These are phyloP conservation scores for Panellus pusillus DNA, from an alignment of 768 basidiomycete genomes.

Conservation along the genomic window DNA sequence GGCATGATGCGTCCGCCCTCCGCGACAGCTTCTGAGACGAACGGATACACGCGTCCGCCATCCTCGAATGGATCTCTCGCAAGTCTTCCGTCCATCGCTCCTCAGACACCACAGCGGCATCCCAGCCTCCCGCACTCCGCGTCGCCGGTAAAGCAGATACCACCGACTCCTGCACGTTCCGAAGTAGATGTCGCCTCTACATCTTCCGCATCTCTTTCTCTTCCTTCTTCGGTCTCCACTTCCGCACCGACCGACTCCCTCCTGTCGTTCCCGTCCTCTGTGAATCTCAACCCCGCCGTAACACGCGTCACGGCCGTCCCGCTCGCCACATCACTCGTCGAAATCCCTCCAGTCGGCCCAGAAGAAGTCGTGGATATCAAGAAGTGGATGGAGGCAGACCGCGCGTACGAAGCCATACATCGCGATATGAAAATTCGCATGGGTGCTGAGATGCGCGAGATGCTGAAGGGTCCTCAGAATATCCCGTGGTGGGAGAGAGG, in stretches of 20 bases:
- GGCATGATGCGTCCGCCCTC: conserved; percentile 11
- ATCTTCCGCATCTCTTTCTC: conserved; percentile 16
- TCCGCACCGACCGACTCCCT: conserved; percentile 30
- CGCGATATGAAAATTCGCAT: conserved; percentile 53
- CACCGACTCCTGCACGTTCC: background rate
- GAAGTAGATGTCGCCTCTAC: background rate
- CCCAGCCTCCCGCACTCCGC: conserved; percentile 14
- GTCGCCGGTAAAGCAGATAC: conserved; percentile 14
- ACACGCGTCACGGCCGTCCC: conserved; percentile 67
- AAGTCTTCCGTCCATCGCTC: background rate
- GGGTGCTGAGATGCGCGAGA: conserved; percentile 48
- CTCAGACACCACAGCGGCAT: conserved; percentile 2
- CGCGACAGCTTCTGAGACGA: conserved; percentile 7
- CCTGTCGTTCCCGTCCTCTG: conserved; percentile 44
- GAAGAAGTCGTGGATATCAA: conserved; percentile 55
- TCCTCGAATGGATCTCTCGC: background rate
- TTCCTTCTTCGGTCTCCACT: conserved; percentile 20
- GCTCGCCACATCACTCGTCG: conserved; percentile 46
- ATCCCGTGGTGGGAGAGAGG: conserved; percentile 69
- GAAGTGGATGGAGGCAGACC: conserved; percentile 65
- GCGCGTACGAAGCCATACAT: conserved; percentile 51
- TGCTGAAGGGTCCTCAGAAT: conserved; percentile 37
- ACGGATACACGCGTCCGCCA: conserved; percentile 5
- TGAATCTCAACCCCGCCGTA: conserved; percentile 52
- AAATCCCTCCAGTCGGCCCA: conserved; percentile 53